A percentile compares a stretch with the other conserved stretches of the same genome.
Evolutionary conservation across 2,329 filamentous ascomycete genomes (phyloP).

Genomic region (Bisporella sp.): DNA sequence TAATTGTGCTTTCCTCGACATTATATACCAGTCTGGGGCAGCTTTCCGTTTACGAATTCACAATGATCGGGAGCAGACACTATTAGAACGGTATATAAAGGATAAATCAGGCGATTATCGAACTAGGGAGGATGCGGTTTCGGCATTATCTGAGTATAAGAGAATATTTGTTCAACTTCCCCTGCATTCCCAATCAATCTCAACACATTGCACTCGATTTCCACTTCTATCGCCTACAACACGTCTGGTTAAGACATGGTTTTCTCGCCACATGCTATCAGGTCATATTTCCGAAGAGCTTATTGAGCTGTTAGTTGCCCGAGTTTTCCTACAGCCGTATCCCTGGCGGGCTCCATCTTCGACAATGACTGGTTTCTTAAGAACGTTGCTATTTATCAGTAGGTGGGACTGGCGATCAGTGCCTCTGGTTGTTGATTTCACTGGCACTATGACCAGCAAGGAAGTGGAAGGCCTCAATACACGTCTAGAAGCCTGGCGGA

Average conservation of each 20-base stretch:
- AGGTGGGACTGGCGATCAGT: slow-evolving; percentile 89
- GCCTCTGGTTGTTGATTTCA: slow-evolving; percentile 73
- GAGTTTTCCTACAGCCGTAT: slow-evolving; percentile 72
- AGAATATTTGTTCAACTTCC: slow-evolving; percentile 66
- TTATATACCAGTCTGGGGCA: slow-evolving; percentile 64
- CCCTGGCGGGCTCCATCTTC: slow-evolving; percentile 76
- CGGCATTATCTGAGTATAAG: slow-evolving; percentile 63
- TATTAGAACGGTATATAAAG: slow-evolving; percentile 73
- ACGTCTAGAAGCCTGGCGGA: slow-evolving; percentile 76
- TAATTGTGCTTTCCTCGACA: slow-evolving; percentile 78
- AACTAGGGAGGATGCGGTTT: slow-evolving; percentile 60
- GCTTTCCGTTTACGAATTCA: slow-evolving; percentile 82
- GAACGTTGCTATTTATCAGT: slow-evolving; percentile 71
- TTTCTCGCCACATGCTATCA: slow-evolving; percentile 71
- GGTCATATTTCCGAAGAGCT: slow-evolving; percentile 73
- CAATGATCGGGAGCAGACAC: slow-evolving; percentile 75
- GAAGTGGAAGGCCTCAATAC: slow-evolving; percentile 59
- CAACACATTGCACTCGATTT: slow-evolving; percentile 73
- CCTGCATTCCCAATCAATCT: slow-evolving; percentile 73
- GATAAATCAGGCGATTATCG: slow-evolving; percentile 62
- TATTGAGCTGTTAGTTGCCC: slow-evolving; percentile 74
- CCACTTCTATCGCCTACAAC: slow-evolving; percentile 76
- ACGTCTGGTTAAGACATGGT: slow-evolving; percentile 84
- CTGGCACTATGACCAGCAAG: slow-evolving; percentile 52
- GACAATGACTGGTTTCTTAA: slow-evolving; percentile 71